Percentiles rank a stretch among this genome's conserved stretches.
phyloP scores from a whole-genome alignment of 2,329 filamentous ascomycete genomes.

The Colletotrichum neosansevieriae region DNA sequence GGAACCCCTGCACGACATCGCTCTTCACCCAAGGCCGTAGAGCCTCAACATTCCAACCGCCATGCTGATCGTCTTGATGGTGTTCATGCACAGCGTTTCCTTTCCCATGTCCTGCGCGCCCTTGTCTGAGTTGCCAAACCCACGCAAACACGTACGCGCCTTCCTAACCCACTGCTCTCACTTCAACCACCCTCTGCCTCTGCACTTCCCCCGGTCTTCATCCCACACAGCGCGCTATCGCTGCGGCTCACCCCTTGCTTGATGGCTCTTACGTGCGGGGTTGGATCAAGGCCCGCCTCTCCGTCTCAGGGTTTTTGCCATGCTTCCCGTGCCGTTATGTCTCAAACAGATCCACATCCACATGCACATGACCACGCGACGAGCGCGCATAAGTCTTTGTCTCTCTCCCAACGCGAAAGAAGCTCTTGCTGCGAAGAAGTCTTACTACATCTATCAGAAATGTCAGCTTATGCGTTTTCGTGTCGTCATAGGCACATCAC shows the following conservation, averaged over 20 bases:
- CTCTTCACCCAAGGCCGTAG: neutral
- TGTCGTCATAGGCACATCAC: conserved; percentile 21
- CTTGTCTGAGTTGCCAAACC: neutral
- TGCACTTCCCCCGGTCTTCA: neutral
- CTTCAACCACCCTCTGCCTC: neutral
- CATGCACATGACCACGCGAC: conserved; percentile 21
- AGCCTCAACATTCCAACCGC: neutral
- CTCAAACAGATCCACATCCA: conserved; percentile 19
- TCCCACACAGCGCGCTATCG: neutral
- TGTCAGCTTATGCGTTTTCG: conserved; percentile 10
- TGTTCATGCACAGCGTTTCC: neutral
- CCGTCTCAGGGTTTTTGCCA: conserved; percentile 8
- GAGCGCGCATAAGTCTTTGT: conserved; percentile 2
- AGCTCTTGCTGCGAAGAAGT: neutral
- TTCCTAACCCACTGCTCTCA: neutral
- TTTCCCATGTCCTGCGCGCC: neutral
- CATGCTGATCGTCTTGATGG: neutral
- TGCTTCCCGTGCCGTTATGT: conserved; percentile 6
- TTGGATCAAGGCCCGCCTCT: conserved; percentile 22
- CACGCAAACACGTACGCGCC: neutral
- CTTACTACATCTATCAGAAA: neutral
- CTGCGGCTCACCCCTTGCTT: neutral
- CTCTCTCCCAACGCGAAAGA: neutral
- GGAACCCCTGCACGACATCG: neutral
- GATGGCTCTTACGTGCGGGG: conserved; percentile 4